Evolutionary conservation across 140 eudicot genomes (phyloP), one percentile per base, ranked within the genome.

Genomic region (Oenanthe javanica): DNA sequence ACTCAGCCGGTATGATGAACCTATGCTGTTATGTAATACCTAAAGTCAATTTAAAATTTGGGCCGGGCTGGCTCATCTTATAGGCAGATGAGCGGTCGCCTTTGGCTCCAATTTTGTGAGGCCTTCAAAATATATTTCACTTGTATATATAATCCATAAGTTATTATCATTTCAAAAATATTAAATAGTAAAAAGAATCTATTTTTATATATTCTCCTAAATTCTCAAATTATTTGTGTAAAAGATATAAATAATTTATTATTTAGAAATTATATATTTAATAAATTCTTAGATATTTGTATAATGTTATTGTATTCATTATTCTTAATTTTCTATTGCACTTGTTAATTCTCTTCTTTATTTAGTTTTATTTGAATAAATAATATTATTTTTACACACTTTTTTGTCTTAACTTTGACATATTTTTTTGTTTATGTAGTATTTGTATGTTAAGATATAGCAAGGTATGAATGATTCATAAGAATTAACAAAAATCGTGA

Each of bases 1-100:
- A 73, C 96, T 77, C 98, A 89, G 88, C 96, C 91, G 89, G 98
- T 92, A 94, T 64, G 87, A 42, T 70, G 75, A 19, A 38, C 9
- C 57, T n/a, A 31, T 64, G 21, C 77, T 2, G 72, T 45, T 67
- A 21, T 36, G 10, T 31, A 46, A 31, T 67, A 27, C 74, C 13
- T 31, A 36, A 36, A 67, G 74, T 67, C 21, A 27, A 31, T 67
- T 31, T 67, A 36, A 40, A 66, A 67, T 9, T 67, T 0, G 10
- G 70, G 70, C 38, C 9, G 70, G 38, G 38, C 31, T 36, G 38
- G 38, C 38, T 63, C 70, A 63, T 63, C 70, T 38, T 63, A 9
- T 23, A 9, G 70, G 31, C 6, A 38, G 70, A 63, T 63, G 70
- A 63, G 38, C 70, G 70, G 70, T 63, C 12, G 15, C 70, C 70